Percentiles rank a stretch among this genome's conserved stretches.
Evolutionary conservation across 2,329 filamentous ascomycete species (phyloP).

Genomic region (Septoria petroselini): DNA sequence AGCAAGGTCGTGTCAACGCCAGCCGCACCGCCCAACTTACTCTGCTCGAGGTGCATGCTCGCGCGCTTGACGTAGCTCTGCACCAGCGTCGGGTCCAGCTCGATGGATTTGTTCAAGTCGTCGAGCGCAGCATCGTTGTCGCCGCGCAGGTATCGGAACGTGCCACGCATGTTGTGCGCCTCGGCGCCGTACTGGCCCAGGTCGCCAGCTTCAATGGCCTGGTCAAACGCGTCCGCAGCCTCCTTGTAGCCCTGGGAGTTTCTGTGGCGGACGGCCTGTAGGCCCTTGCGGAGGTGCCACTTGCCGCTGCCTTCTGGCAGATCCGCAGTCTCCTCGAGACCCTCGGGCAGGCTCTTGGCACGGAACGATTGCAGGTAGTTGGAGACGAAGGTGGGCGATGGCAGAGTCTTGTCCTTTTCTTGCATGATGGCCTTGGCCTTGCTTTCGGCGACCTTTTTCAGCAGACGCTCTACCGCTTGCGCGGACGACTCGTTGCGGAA

Average conservation of each 20-base stretch:
- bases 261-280: constrained; percentile 77
- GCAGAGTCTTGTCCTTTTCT: constrained; percentile 77
- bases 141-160: constrained; percentile 88
- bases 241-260: constrained; percentile 90
- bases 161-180: constrained; percentile 94
- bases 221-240: constrained; percentile 80
- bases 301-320: constrained; percentile 74
- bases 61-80: constrained; percentile 99
- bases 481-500: constrained; percentile 91
- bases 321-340: constrained; percentile 78
- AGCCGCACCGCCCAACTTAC: constrained; percentile 47
- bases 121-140: constrained; percentile 77
- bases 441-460: constrained; percentile 94
- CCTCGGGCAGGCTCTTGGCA: constrained; percentile 70
- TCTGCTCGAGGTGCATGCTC: constrained; percentile 94
- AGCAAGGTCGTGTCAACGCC: constrained; percentile 29
- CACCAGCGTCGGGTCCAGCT: constrained; percentile 80
- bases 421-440: constrained; percentile 88
- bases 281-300: constrained; percentile 79
- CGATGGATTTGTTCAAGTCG: constrained; percentile 89
- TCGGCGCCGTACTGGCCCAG: constrained; percentile 82
- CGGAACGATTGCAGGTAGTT: constrained; percentile 99
- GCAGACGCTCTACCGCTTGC: constrained; percentile 81
- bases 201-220: constrained; percentile 76
- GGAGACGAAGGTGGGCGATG: constrained; percentile 92